Evolutionary conservation across 495 filamentous ascomycete species (phyloP).

Genomic region (Penicillium mononematosum): DNA sequence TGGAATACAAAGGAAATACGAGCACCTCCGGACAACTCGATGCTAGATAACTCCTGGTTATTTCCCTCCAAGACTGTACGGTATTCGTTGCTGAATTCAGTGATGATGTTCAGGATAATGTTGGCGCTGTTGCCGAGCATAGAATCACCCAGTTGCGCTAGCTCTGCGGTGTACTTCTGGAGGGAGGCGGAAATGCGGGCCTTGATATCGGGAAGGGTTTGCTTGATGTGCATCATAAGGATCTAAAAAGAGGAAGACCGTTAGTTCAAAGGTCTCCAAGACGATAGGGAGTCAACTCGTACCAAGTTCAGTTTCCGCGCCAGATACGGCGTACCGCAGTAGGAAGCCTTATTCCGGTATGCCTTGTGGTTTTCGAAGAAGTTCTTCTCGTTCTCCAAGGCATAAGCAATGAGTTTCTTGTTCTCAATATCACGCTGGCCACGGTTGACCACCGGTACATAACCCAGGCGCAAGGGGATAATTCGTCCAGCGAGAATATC

Average conservation of each 20-base stretch:
- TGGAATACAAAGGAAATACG: constrained; percentile 99
- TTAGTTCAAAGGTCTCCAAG: neutral
- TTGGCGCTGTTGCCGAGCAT: constrained; percentile 95
- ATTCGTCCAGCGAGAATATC: constrained; percentile 98
- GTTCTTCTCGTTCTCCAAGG: constrained; percentile 90
- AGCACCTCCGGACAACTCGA: constrained; percentile 92
- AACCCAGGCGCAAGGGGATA: constrained; percentile 92
- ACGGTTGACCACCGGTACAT: constrained; percentile 98
- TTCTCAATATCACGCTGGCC: constrained; percentile 99
- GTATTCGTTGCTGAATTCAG: constrained; percentile 97
- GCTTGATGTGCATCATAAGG: constrained; percentile 99
- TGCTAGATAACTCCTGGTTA: constrained; percentile 90
- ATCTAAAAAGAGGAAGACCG: constrained; percentile 55
- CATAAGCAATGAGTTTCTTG: constrained; percentile 88
- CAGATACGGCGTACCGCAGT: constrained; percentile 96
- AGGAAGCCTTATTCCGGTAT: constrained; percentile 96
- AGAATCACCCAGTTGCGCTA: constrained; percentile 82
- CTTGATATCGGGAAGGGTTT: constrained; percentile 98
- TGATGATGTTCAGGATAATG: constrained; percentile 97
- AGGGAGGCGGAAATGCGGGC: constrained; percentile 87
- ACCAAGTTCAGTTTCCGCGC: constrained; percentile 94
- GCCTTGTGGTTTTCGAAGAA: constrained; percentile 99
- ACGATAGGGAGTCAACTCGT: constrained; percentile 19
- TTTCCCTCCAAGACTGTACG: constrained; percentile 94
- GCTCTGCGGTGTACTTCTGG: constrained; percentile 85